Evolutionary conservation across 1,284 basidiomycete genomes (phyloP).

Genomic region (Sparassis latifolia): DNA sequence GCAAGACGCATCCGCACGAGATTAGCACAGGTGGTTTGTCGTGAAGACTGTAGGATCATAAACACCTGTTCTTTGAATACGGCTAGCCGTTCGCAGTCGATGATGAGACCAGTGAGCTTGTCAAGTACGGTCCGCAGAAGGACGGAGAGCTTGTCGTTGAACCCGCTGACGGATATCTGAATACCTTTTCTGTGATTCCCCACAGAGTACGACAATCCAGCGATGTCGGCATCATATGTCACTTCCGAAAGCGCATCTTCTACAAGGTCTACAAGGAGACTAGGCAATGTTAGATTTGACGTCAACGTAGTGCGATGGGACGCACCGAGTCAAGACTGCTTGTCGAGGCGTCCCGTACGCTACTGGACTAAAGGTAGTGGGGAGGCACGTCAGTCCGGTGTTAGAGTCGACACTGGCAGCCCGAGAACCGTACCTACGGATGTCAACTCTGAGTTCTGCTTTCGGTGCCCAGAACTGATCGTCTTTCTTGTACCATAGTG

Average conservation of each 20-base stretch:
- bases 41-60: too few species aligned
- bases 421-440: slow-evolving; percentile 15
- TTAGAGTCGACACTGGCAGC: neutral
- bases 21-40: too few species aligned
- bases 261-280: slow-evolving; percentile 24
- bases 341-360: slow-evolving; percentile 22
- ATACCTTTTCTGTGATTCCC: slow-evolving; percentile 36
- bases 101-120: slow-evolving; percentile 13
- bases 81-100: slow-evolving; percentile 16
- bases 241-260: slow-evolving; percentile 23
- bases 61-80: slow-evolving; percentile 24
- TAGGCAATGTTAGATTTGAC: slow-evolving; percentile 15
- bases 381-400: neutral
- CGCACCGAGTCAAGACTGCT: slow-evolving; percentile 21
- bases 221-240: slow-evolving; percentile 63
- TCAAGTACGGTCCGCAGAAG: slow-evolving; percentile 34
- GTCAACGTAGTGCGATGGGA: neutral
- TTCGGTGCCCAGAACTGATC: slow-evolving; percentile 28
- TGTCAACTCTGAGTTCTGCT: slow-evolving; percentile 17
- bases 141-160: slow-evolving; percentile 60
- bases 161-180: slow-evolving; percentile 47
- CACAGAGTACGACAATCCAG: slow-evolving; percentile 51
- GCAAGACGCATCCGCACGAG: neutral
- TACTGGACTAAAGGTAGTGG: slow-evolving; percentile 12
- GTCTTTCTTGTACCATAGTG: slow-evolving; percentile 26